phyloP scores from a whole-genome alignment of 1,139 yeast species.

The Suhomyces yuchorum region DNA sequence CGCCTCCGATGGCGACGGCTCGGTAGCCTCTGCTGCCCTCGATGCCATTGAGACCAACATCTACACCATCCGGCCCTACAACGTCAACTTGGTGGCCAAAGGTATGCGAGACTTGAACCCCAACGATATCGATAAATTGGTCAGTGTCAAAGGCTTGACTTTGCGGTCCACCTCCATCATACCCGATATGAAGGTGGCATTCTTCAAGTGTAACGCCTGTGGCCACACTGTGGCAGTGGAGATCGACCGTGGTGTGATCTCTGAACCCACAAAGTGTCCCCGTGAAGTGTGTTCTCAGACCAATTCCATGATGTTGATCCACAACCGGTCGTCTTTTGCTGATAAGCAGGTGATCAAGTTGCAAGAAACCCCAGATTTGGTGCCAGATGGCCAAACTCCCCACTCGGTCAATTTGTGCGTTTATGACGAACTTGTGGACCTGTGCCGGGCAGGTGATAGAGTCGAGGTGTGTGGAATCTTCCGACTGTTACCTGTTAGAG shows the following conservation, averaged over 20 bases:
- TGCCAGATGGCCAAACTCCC: slow-evolving; percentile 99
- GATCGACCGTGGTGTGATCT: slow-evolving; percentile 90
- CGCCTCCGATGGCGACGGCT: slow-evolving; percentile 57
- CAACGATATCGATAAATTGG: slow-evolving; percentile 90
- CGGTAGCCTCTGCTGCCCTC: slow-evolving; percentile 35
- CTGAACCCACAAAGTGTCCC: slow-evolving; percentile 93
- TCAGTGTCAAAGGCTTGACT: slow-evolving; percentile 88
- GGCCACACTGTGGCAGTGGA: slow-evolving; percentile 91
- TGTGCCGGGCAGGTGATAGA: slow-evolving; percentile 95
- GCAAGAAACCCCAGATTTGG: slow-evolving; percentile 96
- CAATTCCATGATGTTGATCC: slow-evolving; percentile 87
- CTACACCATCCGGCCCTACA: slow-evolving; percentile 87
- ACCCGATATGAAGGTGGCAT: slow-evolving; percentile 98
- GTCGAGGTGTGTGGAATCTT: slow-evolving; percentile 94
- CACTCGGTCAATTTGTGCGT: slow-evolving; percentile 93
- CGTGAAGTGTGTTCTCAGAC: slow-evolving; percentile 82
- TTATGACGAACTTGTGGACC: slow-evolving; percentile 93
- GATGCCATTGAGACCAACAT: slow-evolving; percentile 78
- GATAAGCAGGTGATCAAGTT: slow-evolving; percentile 92
- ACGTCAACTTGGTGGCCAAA: slow-evolving; percentile 59
- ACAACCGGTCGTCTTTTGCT: slow-evolving; percentile 89
- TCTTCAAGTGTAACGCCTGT: slow-evolving; percentile 93
- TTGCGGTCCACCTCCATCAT: slow-evolving; percentile 87
- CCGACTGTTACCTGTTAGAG: slow-evolving; percentile 88
- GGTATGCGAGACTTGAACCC: slow-evolving; percentile 98